A percentile compares a stretch with the other conserved stretches of the same genome.
Conservation (phyloP, 768 basidiomycete genomes). For the Mycena polygramma region DNA sequence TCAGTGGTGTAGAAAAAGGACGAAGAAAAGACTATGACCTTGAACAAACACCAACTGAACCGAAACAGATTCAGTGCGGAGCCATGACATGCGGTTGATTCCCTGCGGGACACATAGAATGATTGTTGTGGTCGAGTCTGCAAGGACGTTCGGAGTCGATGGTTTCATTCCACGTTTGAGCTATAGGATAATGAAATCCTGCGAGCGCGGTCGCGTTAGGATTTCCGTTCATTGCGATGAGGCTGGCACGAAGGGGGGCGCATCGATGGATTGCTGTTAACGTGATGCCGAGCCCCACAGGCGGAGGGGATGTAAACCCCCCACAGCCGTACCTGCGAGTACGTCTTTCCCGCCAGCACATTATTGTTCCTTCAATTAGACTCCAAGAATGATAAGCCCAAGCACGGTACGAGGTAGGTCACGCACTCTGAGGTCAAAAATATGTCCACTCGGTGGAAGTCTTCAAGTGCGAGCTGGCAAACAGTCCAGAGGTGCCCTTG, state of each 20-base stretch:
- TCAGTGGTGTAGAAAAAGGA: too few relatives aligned
- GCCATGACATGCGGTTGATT: background rate
- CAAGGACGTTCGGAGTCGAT: conserved; percentile 1
- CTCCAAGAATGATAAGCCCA: too few relatives aligned
- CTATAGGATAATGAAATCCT: background rate
- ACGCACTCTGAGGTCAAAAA: too few relatives aligned
- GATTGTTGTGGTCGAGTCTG: background rate
- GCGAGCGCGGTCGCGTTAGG: background rate
- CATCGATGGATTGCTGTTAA: background rate
- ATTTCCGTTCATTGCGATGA: background rate
- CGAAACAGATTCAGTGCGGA: background rate
- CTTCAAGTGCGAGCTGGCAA: too few relatives aligned
- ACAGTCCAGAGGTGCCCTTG: too few relatives aligned
- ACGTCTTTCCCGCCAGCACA: background rate
- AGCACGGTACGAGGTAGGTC: too few relatives aligned
- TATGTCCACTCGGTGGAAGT: too few relatives aligned
- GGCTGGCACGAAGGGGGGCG: background rate
- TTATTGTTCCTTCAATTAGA: background rate
- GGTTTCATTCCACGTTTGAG: background rate
- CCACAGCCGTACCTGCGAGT: background rate
- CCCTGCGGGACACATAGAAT: background rate
- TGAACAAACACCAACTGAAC: too few relatives aligned
- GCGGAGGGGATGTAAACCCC: background rate
- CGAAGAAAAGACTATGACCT: too few relatives aligned
- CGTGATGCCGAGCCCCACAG: background rate